A percentile compares a stretch with the other conserved stretches of the same genome.
These are phyloP conservation scores for Cordyceps tenuipes DNA, from an alignment of 2,329 filamentous ascomycete genomes.

Conservation along the genomic window DNA sequence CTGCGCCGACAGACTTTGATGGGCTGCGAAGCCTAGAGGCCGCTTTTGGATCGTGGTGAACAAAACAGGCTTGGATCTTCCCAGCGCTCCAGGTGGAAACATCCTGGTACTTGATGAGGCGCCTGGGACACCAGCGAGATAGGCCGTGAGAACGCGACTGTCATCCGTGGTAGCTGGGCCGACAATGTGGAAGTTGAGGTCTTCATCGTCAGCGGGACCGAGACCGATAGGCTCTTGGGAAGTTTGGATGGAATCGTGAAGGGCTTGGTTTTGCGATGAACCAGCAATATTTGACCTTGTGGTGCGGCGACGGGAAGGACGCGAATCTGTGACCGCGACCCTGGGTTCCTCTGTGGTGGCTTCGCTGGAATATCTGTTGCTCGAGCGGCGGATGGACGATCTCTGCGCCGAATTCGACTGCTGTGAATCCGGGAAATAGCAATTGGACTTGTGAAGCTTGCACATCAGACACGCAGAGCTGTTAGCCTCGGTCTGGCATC, in stretches of 20 bases:
- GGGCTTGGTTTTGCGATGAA: background rate
- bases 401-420: background rate
- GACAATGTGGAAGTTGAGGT: constrained; percentile 44
- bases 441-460: constrained; percentile 48
- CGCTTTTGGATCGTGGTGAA: constrained; percentile 39
- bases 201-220: constrained; percentile 27
- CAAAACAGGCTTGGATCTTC: constrained; percentile 30
- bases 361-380: background rate
- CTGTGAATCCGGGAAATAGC: constrained; percentile 37
- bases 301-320: background rate
- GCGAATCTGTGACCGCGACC: background rate
- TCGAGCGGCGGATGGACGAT: background rate
- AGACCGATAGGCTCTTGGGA: constrained; percentile 8
- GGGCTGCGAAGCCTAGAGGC: constrained; percentile 33
- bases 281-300: background rate
- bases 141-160: constrained; percentile 52
- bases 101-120: constrained; percentile 21
- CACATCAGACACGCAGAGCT: constrained; percentile 48
- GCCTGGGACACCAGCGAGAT: constrained; percentile 33
- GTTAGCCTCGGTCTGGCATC: constrained; percentile 49
- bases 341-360: background rate
- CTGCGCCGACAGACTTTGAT: constrained; percentile 30
- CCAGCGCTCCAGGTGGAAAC: constrained; percentile 23
- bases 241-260: fast-evolving
- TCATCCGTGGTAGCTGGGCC: constrained; percentile 52